Base-by-base conservation (phyloP, 1,284 basidiomycete species). In the Tylopilus sp. region DNA sequence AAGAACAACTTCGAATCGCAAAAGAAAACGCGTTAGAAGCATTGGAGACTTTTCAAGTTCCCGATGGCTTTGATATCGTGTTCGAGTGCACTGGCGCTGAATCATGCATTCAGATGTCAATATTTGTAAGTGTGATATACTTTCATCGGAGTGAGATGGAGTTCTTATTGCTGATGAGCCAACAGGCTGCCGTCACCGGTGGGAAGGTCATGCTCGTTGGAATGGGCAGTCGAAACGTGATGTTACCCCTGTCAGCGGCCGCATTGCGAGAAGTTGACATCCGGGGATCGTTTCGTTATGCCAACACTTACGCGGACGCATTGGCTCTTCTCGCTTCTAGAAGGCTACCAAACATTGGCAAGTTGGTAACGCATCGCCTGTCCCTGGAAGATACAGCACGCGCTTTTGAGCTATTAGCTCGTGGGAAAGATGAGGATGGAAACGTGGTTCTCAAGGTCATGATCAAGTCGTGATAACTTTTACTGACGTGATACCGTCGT, bases 31-130 rank as follows among this genome's bases (percentile, higher is more conserved):
- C 80, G 6, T 68, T 72, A 24, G 64, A 71, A 33, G 76, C 82
- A 17, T 71, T 92, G 59, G 66, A 75, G 56, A 67, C 77, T 54
- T 85, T 86, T 62, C 75, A 73, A 49, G 72, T 81, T 52, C 74
- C 77, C 20, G 83, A 90, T 29, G 94, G 93, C 12, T 95, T 94
- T 69, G 93, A 97, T 70, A 75, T 89, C 59, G 85, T 96, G 33
- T 91, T 94, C 62, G 94, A 97, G 69, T 97, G 94, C 71, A 95
- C 94, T 6, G 94, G 94, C 57, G 92, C 92, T 2, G 92, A 94
- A 68, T 77, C 82, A 28, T 91, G 88, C 65, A 92, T 94, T 66
- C 90, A 94, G 66, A 84, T 91, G 80, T 85, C 87, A 46, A 78
- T 92, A 57, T 81, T 88, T 70, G 88, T 90, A 71, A 75, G 87